Evolutionary conservation across 1,139 yeast genomes (phyloP).

Genomic region (Diutina pseudorugosa): DNA sequence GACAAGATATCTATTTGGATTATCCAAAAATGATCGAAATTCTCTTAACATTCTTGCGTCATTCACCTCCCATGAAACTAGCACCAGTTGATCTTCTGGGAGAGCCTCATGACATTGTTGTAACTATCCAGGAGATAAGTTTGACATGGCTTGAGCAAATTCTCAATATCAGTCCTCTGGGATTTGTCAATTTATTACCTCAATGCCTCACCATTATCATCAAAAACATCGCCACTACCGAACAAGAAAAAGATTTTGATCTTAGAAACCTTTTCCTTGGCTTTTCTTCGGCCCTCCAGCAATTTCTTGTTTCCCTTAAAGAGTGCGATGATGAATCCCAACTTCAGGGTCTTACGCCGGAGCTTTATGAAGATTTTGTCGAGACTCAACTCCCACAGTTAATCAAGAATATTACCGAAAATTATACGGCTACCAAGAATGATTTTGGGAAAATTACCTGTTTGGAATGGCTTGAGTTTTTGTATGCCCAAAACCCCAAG

Average conservation of each 20-base stretch:
- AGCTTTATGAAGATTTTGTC: conserved; percentile 28
- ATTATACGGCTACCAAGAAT: conserved; percentile 31
- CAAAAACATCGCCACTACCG: conserved; percentile 27
- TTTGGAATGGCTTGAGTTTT: conserved; percentile 80
- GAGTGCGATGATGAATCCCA: conserved; percentile 9
- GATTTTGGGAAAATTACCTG: conserved; percentile 79
- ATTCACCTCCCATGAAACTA: conserved; percentile 8
- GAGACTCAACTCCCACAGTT: conserved; percentile 27
- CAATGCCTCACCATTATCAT: conserved; percentile 28
- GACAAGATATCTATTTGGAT: conserved; percentile 79
- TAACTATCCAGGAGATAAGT: conserved; percentile 71
- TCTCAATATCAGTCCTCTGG: conserved; percentile 62
- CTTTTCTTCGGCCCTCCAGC: conserved; percentile 24
- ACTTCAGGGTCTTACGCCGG: conserved; percentile 24
- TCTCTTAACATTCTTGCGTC: conserved; percentile 51
- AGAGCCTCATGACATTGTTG: conserved; percentile 38
- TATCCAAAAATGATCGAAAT: conserved; percentile 74
- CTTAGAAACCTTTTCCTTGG: conserved; percentile 25
- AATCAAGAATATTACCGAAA: conserved; percentile 22
- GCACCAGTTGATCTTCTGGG: conserved; percentile 16
- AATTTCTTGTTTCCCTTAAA: conserved; percentile 20
- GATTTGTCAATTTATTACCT: conserved; percentile 51
- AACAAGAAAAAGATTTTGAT: conserved; percentile 26
- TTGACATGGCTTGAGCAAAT: conserved; percentile 76
- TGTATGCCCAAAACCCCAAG: conserved; percentile 63